Evolutionary conservation across 331 rosid genomes (phyloP), one percentile per base, ranked within the genome.

Genomic region (Quercus phellos): DNA sequence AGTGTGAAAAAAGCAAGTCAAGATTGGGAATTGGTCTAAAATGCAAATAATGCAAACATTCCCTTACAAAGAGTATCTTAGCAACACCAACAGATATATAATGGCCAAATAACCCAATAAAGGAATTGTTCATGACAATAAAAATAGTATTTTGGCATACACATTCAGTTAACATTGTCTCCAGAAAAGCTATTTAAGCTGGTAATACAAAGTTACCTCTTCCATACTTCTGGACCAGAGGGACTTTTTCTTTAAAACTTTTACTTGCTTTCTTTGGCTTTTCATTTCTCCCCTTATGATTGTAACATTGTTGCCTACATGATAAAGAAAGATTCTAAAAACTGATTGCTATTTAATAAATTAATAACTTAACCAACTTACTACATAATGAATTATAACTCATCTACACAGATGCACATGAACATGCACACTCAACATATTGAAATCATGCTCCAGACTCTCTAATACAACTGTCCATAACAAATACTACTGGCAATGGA

Each of bases 211-310:
- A 53, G 70, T 85, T 92, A 90, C 95, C 97, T 92, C 93, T 80
- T 92, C 95, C 86, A 90, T 77, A 83, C 90, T 88, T 83, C 88
- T 85, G 70, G 93, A 88, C 97, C 95, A 92, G 22, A 92, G 95
- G n/a, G 97, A 92, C 80, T 92, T 92, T 72, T 92, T 92, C 90
- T 84, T 92, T 78, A 92, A 85, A 76, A 75, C 82, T 76, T 85
- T 90, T 70, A 92, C 93, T 63, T 85, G 86, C 84, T 88, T 92
- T 87, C 74, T 88, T 75, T 88, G 97, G 82, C 75, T 84, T 85
- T 75, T 92, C 64, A 88, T 78, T 79, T 83, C 97, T 64, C 92
- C 79, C 78, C 85, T 84, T 82, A 86, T 78, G 84, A 82, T 77
- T 74, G 87, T 75, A 29, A 82, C 82, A 81, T 74, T 79, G 51